phyloP scores from a whole-genome alignment of 106 monocot species.

The Apostasia shenzhenica region DNA sequence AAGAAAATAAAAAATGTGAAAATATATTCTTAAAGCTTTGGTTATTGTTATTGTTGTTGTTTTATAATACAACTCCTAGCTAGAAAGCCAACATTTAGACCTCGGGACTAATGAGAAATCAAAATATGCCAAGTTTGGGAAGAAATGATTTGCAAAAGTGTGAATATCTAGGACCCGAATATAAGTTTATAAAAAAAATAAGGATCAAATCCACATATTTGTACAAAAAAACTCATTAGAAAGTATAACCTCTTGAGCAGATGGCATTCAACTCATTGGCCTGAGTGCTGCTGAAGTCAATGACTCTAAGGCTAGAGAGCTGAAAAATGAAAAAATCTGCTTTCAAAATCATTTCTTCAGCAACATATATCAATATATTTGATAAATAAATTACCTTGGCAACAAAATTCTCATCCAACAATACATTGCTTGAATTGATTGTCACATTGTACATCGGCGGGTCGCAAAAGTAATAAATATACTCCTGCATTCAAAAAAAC shows the following conservation, averaged over 20 bases:
- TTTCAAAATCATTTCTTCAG: background rate
- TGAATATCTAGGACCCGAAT: too few species aligned
- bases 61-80: too few species aligned
- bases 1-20: too few species aligned
- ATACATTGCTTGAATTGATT: slow-evolving; percentile 53
- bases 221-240: background rate
- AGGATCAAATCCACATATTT: background rate
- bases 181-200: background rate
- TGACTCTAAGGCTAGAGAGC: slow-evolving; percentile 43
- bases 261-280: slow-evolving; percentile 10
- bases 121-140: background rate
- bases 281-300: slow-evolving; percentile 3
- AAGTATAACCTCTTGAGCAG: slow-evolving; percentile 39
- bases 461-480: slow-evolving; percentile 73
- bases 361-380: background rate
- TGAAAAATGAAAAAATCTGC: slow-evolving; percentile 22
- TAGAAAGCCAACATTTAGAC: too few species aligned
- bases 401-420: slow-evolving; percentile 68
- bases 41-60: too few species aligned
- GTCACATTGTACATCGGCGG: slow-evolving; percentile 56
- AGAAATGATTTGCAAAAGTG: too few species aligned
- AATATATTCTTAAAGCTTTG: too few species aligned
- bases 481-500: slow-evolving; percentile 46
- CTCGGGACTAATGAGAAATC: background rate
- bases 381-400: slow-evolving; percentile 48